Conservation (phyloP, 129 eudicot species). For the Heracleum sosnowskyi region DNA sequence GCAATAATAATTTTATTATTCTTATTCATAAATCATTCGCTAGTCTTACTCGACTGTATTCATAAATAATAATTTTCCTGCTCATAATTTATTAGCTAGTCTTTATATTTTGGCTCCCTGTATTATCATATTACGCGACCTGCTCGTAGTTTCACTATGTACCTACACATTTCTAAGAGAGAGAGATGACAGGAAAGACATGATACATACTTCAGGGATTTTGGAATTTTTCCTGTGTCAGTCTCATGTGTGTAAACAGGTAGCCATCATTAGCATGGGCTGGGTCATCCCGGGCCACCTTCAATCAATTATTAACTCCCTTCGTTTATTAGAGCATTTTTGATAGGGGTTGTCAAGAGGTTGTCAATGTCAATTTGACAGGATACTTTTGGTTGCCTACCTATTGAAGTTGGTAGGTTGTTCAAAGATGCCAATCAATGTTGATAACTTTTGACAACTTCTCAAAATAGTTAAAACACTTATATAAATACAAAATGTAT, state of each 20-base stretch:
- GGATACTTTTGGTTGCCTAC: too few species aligned
- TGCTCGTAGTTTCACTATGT: background rate
- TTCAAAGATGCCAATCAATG: too few species aligned
- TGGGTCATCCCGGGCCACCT: constrained; percentile 7
- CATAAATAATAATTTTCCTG: background rate
- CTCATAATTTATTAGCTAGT: background rate
- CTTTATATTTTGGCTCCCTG: background rate
- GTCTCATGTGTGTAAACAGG: constrained; percentile 5
- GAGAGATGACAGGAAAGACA: background rate
- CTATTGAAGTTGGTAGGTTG: too few species aligned
- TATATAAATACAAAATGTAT: too few species aligned
- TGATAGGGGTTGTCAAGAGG: too few species aligned
- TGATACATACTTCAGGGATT: background rate
- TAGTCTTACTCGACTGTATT: background rate
- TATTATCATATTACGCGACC: background rate
- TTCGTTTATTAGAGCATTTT: too few species aligned
- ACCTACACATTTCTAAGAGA: background rate
- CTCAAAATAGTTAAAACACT: too few species aligned
- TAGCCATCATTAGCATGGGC: constrained; percentile 15
- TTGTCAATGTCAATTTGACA: too few species aligned
- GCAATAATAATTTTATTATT: background rate
- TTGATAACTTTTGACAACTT: too few species aligned
- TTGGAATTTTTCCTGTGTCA: constrained; percentile 4
- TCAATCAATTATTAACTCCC: constrained; percentile 9
- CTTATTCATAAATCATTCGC: background rate